Evolutionary conservation across 495 filamentous ascomycete species (phyloP), one percentile per base, ranked within the genome.

Genomic region (Hypomontagnella submonticulosa): DNA sequence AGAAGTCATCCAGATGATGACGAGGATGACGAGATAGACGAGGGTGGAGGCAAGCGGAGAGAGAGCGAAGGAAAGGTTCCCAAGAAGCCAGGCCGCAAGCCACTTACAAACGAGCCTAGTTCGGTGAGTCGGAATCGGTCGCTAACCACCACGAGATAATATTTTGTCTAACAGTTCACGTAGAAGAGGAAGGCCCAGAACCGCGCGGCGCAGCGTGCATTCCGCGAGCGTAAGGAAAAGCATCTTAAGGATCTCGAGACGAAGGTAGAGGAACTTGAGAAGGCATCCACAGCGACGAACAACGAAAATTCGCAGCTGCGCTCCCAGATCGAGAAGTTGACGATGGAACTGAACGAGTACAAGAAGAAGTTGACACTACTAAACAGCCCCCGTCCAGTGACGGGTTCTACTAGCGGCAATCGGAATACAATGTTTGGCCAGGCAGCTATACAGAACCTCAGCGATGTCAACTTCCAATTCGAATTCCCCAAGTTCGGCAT

Each of bases 151-250:
- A 15, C 7, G 11, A 51, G 41, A 40, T 27, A 20, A 40, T 51
- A 4, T 43, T 18, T 46, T 69, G 43, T 73, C 84, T 88, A 76
- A 90, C 76, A 34, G 36, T 43, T 16, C 19, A 57, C 60, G 34
- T 69, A 97, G 93, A 99, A 99, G 81, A 91, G 95, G 66, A 99
- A 99, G 79, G 95, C 96, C 9, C 95, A 99, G 73, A 99, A 99
- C 68, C 89, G 95, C 58, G 95, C 96, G 1, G 95, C 95, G 23
- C 95, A 99, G 78, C 86, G 95, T 40, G 95, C 95, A 5, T 99
- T 99, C 85, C 86, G 95, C 19, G 95, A 99, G 74, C 91, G 95
- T 46, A 99, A 99, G 79, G 95, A 99, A 78, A 96, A 92, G 77
- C 95, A 99, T 71, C 73, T 99, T 41, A 96, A 94, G 73, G 96